phyloP scores from a whole-genome alignment of 805 yeast species.

The Yamadazyma tumulicola region DNA sequence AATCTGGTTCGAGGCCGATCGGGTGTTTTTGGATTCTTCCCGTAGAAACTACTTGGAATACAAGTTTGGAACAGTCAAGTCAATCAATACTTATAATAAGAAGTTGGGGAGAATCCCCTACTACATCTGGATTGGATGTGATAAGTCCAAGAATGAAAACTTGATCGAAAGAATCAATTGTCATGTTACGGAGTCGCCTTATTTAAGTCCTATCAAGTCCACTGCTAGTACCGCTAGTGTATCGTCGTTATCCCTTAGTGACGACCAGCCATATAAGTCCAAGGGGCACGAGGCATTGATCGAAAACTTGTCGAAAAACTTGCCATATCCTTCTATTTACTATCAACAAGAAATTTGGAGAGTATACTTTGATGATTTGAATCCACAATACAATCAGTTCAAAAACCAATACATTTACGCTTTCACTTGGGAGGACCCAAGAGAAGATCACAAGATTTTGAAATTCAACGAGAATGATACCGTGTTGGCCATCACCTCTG shows the following conservation, averaged over 20 bases:
- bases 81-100: slow-evolving; percentile 63
- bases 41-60: slow-evolving; percentile 83
- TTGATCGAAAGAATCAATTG: slow-evolving; percentile 66
- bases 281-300: slow-evolving; percentile 81
- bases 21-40: slow-evolving; percentile 73
- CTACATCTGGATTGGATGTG: slow-evolving; percentile 75
- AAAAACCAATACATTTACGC: slow-evolving; percentile 80
- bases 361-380: slow-evolving; percentile 72
- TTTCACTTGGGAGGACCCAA: slow-evolving; percentile 89
- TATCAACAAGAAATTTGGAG: slow-evolving; percentile 78
- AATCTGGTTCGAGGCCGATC: slow-evolving; percentile 82
- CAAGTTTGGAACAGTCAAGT: slow-evolving; percentile 76
- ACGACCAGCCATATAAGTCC: slow-evolving; percentile 29
- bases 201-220: slow-evolving; percentile 54
- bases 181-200: slow-evolving; percentile 78
- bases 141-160: slow-evolving; percentile 32
- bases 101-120: slow-evolving; percentile 73
- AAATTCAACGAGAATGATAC: slow-evolving; percentile 62
- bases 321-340: slow-evolving; percentile 78
- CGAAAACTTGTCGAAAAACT: slow-evolving; percentile 53
- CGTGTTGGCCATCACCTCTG: slow-evolving; percentile 79
- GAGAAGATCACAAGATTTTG: slow-evolving; percentile 69
- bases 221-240: not conserved
- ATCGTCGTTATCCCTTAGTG: not conserved
- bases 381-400: slow-evolving; percentile 66